Evolutionary conservation across 345 rosid genomes (phyloP), one percentile per base, ranked within the genome.

Genomic region (Trapa bicornis): DNA sequence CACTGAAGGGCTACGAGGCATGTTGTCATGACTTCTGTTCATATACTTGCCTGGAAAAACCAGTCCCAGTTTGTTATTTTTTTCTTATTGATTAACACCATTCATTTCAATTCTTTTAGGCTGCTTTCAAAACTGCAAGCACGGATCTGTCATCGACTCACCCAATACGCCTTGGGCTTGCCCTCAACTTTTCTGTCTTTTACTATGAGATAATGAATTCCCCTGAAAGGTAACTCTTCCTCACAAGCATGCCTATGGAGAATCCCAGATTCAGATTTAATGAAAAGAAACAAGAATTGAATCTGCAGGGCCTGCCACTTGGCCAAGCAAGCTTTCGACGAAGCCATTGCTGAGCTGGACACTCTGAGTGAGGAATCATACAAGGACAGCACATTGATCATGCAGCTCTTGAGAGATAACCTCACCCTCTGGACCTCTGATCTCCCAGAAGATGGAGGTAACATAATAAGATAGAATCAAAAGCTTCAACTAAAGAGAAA

Each of bases 391-490:
- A 93, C 98, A 58, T 82, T 93, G 75, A 93, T 93, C 47, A 93
- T 93, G 96, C 98, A 93, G 87, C 91, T 93, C 67, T 79, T 93
- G 53, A 88, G 97, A 86, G 98, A 93, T 69, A 93, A 93, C 75
- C 98, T 93, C 79, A 90, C 98, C 37, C 91, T 93, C 61, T 93
- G 97, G 98, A 93, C 98, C 74, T 88, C 96, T 72, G 98, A 93
- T 80, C 87, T 93, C 83, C 98, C 98, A 71, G 97, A 90, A 81
- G 97, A 93, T 77, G 96, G 96, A 89, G 97, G 97, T 90, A 73
- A 7, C 16, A 22, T n/a, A 15, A 2, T 66, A 5, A 32, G 16
- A 58, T 58, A 58, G 33, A 14, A 41, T 47, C 6, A 41, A 33
- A 58, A 1, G 32, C n/a, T 54, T 1, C 60, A 4, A n/a, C 22